Evolutionary conservation across 345 rosid species (phyloP), one percentile per base, ranked within the genome.

Genomic region (Lagerstroemia speciosa): DNA sequence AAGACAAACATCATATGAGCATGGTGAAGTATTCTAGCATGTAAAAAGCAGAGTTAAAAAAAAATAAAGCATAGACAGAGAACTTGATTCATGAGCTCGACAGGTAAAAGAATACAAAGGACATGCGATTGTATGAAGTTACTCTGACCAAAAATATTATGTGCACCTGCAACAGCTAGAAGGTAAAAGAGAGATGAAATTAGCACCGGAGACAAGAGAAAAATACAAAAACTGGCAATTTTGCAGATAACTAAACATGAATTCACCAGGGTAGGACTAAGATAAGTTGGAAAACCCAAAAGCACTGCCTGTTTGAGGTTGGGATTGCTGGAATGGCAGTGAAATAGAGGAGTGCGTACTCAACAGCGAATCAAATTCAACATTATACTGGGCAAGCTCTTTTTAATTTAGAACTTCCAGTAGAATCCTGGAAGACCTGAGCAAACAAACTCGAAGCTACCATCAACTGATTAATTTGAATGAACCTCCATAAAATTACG

Each of bases 241-340:
- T 40, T 41, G 26, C 61, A 24, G 38, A 22, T 19, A 61, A 33
- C 50, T 22, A 57, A 64, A 38, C 37, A 61, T 63, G 40, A 55
- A 66, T 14, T 48, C 73, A 90, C 92, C 94, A 80, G 80, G 22
- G 76, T 80, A 92, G 5, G 83, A 62, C 80, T 77, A 91, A 72
- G 87, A 82, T 20, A 71, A 78, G 79, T 85, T 87, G 80, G 72
- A 67, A 75, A 88, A 81, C 67, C 70, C 57, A 78, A 85, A 84
- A 75, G 78, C 70, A 78, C 81, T 60, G 29, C 75, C 11, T 57
- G 80, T 29, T 77, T 86, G 94, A 72, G 89, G 83, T 66, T 83
- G 86, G 71, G 84, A 67, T 64, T 70, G 66, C 77, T 83, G 97
- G 71, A 77, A 80, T 26, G 84, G 73, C 48, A 81, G 43, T 57